phyloP scores from a whole-genome alignment of 2,329 filamentous ascomycete species.

The Arthrobotrys conoides region DNA sequence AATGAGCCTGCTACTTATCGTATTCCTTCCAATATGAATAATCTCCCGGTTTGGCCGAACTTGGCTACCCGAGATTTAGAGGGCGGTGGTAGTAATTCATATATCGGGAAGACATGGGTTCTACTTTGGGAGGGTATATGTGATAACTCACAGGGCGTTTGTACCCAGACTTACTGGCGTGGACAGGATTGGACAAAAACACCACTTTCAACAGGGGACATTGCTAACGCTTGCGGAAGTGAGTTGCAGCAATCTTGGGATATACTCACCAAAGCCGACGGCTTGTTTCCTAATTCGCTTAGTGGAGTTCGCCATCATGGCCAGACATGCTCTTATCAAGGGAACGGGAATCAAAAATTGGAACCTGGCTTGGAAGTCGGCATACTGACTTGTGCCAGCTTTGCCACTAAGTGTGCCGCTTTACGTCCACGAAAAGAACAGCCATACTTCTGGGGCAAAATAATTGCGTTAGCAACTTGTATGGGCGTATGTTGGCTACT shows the following conservation, averaged over 20 bases:
- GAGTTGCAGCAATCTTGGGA: background rate
- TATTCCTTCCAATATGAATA: background rate
- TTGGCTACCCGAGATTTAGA: background rate
- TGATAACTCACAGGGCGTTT: background rate
- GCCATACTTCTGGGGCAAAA: background rate
- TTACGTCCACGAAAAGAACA: background rate
- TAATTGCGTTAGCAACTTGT: background rate
- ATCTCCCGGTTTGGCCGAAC: background rate
- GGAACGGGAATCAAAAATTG: slow-evolving; percentile 2
- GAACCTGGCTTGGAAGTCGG: background rate
- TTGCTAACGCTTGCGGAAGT: background rate
- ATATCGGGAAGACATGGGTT: background rate
- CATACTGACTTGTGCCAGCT: background rate
- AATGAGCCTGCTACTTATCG: background rate
- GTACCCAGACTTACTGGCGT: slow-evolving; percentile 6
- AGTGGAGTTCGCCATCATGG: background rate
- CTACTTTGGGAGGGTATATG: slow-evolving; percentile 2
- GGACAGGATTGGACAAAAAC: background rate
- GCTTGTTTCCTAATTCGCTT: background rate
- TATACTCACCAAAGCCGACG: background rate
- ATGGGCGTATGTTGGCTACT: background rate
- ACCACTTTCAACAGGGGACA: slow-evolving; percentile 11
- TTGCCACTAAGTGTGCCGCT: background rate
- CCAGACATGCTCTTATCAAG: slow-evolving; percentile 12
- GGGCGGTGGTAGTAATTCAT: background rate